Percentiles rank a stretch among this genome's conserved stretches.
phyloP scores from a whole-genome alignment of 352 stramenopile species.

The Thraustochytrium sp. region DNA sequence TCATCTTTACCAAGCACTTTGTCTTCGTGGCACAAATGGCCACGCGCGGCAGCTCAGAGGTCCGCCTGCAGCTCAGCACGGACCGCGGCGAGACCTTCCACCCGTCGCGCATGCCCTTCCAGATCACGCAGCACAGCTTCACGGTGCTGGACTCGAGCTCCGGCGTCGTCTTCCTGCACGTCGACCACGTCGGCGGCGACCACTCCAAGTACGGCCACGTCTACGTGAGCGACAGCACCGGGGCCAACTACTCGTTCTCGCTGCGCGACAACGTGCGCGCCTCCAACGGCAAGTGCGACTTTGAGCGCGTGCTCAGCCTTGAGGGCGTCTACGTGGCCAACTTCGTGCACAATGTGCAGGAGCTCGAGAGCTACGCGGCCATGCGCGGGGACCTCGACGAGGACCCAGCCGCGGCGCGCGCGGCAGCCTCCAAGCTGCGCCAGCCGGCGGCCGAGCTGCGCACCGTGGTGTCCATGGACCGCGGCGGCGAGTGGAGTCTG shows the following conservation, averaged over 20 bases:
- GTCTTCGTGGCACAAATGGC: conserved; percentile 45
- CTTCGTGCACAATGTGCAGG: conserved; percentile 37
- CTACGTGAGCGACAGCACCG: conserved; percentile 43
- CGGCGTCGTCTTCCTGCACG: conserved; percentile 46
- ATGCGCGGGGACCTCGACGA: neutral
- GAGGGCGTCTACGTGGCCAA: conserved; percentile 50
- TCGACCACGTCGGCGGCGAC: conserved; percentile 45
- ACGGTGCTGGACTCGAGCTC: conserved; percentile 45
- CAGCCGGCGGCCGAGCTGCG: neutral
- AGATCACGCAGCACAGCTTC: conserved; percentile 45
- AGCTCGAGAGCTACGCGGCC: neutral
- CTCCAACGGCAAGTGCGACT: conserved; percentile 42
- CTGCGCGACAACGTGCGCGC: conserved; percentile 46
- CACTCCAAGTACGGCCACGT: conserved; percentile 40
- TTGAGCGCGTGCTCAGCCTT: conserved; percentile 46
- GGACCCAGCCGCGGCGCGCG: neutral
- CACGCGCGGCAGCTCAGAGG: neutral
- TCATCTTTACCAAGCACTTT: conserved; percentile 48
- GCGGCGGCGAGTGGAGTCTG: conserved; percentile 41
- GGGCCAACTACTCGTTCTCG: conserved; percentile 47
- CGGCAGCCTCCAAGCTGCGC: neutral
- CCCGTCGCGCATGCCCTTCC: conserved; percentile 20
- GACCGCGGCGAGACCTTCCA: conserved; percentile 38
- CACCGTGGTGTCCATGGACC: conserved; percentile 46
- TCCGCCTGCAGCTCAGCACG: conserved; percentile 25